These are phyloP conservation scores for Collybia mongolica DNA, from an alignment of 768 basidiomycete species.

Conservation along the genomic window DNA sequence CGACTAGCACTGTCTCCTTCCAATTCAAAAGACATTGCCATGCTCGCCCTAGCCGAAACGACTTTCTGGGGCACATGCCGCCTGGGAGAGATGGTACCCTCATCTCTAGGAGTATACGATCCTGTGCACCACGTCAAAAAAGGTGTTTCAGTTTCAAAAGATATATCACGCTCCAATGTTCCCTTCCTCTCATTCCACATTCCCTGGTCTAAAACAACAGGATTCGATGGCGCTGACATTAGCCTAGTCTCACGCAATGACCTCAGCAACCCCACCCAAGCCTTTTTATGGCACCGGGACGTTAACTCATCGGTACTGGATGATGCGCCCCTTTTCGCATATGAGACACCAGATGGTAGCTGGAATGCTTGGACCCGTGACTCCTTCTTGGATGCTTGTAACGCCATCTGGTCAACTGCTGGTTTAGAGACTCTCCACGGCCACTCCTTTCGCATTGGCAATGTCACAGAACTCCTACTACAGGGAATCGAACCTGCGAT, in stretches of 20 bases:
- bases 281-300: constrained; percentile 16
- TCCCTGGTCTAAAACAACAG: constrained; percentile 32
- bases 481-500: constrained; percentile 28
- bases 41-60: constrained; percentile 30
- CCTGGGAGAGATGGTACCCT: constrained; percentile 27
- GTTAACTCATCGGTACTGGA: constrained; percentile 13
- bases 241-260: constrained; percentile 13
- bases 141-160: neutral
- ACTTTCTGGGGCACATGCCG: constrained; percentile 34
- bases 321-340: constrained; percentile 14
- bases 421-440: constrained; percentile 16
- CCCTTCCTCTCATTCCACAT: constrained; percentile 19
- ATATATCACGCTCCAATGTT: constrained; percentile 4
- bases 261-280: neutral
- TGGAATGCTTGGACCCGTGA: neutral
- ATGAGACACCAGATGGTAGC: constrained; percentile 1
- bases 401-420: constrained; percentile 6
- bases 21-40: constrained; percentile 26
- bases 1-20: constrained; percentile 17
- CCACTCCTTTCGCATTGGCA: constrained; percentile 33
- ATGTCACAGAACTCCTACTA: constrained; percentile 26
- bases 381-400: too few species aligned
- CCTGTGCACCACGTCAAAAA: neutral
- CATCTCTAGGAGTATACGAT: neutral
- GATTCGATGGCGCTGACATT: constrained; percentile 10